Conservation (phyloP, 2,329 filamentous ascomycete species). For the Cercospora beticola region DNA sequence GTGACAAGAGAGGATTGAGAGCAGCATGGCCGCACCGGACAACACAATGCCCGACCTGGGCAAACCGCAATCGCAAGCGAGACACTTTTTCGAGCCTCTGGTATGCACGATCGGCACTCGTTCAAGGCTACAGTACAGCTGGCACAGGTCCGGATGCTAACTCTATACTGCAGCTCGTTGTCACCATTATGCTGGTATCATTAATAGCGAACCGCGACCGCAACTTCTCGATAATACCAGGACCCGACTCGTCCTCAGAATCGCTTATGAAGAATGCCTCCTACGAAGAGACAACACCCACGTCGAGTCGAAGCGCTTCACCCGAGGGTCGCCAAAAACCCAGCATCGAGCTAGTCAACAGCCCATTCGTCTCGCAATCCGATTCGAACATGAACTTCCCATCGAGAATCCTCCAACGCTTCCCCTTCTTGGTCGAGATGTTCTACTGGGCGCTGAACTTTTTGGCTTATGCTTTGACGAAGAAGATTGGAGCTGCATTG, state of each 20-base stretch:
- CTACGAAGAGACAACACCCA: constrained; percentile 20
- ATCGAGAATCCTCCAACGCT: constrained; percentile 64
- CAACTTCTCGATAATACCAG: constrained; percentile 36
- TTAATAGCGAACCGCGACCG: constrained; percentile 44
- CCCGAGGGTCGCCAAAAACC: constrained; percentile 41
- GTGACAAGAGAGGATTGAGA: background rate
- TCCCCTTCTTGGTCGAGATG: constrained; percentile 70
- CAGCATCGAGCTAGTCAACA: constrained; percentile 50
- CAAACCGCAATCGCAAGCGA: constrained; percentile 29
- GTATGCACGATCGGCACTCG: constrained; percentile 20
- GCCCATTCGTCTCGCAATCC: constrained; percentile 58
- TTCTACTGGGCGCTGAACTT: constrained; percentile 71
- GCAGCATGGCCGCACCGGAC: background rate
- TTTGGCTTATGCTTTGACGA: constrained; percentile 61
- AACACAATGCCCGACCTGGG: constrained; percentile 25
- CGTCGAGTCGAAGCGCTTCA: constrained; percentile 32
- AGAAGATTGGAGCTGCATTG: constrained; percentile 30
- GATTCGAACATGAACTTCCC: constrained; percentile 48
- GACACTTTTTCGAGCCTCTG: constrained; percentile 32
- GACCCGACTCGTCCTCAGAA: constrained; percentile 20
- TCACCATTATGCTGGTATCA: constrained; percentile 45
- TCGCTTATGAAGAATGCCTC: constrained; percentile 25
- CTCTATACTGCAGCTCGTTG: constrained; percentile 39
- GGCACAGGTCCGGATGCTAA: constrained; percentile 13
- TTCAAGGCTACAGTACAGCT: background rate